phyloP scores from a whole-genome alignment of 768 basidiomycete genomes.

The Termitomyces eurrhizus region DNA sequence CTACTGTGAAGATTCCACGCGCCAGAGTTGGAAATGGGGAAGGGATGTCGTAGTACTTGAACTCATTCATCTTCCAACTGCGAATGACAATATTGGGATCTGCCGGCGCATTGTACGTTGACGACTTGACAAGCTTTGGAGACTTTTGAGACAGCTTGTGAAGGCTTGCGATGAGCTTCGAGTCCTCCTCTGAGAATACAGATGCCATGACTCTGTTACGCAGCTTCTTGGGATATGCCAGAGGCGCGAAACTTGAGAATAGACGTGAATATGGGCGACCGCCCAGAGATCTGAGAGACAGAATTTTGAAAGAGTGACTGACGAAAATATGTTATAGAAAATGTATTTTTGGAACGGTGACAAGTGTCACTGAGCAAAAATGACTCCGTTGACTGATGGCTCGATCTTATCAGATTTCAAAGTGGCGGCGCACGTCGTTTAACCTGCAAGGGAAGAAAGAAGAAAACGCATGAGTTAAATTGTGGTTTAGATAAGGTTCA shows the following conservation, averaged over 20 bases:
- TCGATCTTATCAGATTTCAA: constrained; percentile 3
- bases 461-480: background rate
- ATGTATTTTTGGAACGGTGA: background rate
- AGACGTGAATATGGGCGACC: constrained; percentile 13
- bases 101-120: constrained; percentile 52
- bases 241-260: constrained; percentile 3
- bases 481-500: background rate
- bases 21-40: constrained; percentile 96
- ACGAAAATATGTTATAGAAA: background rate
- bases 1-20: constrained; percentile 78
- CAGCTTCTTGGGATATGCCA: background rate
- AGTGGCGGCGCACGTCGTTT: background rate
- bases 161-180: constrained; percentile 56
- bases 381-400: background rate
- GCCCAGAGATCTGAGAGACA: constrained; percentile 12
- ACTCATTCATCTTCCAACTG: constrained; percentile 99
- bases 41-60: constrained; percentile 86
- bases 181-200: constrained; percentile 35
- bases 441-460: background rate
- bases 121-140: constrained; percentile 64
- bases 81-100: constrained; percentile 52
- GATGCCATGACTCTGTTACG: constrained; percentile 12
- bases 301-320: constrained; percentile 13
- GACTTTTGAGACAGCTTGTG: constrained; percentile 46
- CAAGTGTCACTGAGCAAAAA: background rate